A percentile compares a stretch with the other conserved stretches of the same genome.
phyloP scores from a whole-genome alignment of 345 rosid genomes.

The Odontarrhena argentea region DNA sequence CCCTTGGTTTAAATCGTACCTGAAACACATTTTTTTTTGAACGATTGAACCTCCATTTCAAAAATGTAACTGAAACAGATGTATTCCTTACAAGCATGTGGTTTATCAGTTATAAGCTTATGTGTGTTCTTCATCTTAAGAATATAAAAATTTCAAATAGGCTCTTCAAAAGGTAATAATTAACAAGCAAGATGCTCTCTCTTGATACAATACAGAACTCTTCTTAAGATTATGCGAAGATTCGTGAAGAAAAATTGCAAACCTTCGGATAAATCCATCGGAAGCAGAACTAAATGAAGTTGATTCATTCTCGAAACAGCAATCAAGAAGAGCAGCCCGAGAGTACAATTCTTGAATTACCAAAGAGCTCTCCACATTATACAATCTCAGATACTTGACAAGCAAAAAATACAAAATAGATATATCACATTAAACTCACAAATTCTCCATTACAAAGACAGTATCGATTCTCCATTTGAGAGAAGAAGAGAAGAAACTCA shows the following conservation, averaged over 20 bases:
- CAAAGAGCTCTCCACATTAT: constrained; percentile 64
- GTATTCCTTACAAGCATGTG: neutral
- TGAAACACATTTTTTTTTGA: constrained; percentile 26
- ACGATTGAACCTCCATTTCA: neutral
- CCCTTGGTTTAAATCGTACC: constrained; percentile 72
- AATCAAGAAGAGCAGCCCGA: constrained; percentile 72
- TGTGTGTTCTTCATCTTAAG: neutral
- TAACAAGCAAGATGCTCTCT: constrained; percentile 8
- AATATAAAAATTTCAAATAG: neutral
- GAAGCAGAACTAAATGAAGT: constrained; percentile 60
- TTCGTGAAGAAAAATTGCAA: neutral
- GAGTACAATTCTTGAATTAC: constrained; percentile 55
- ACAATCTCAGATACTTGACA: constrained; percentile 66
- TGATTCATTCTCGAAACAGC: constrained; percentile 68
- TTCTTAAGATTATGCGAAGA: neutral
- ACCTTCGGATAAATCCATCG: constrained; percentile 84
- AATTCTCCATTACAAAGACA: neutral
- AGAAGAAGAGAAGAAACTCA: constrained; percentile 43
- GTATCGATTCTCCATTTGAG: constrained; percentile 3
- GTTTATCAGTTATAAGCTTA: neutral
- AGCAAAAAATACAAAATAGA: neutral
- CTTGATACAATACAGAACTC: constrained; percentile 5
- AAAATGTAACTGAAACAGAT: neutral
- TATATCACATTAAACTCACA: neutral
- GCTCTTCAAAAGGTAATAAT: neutral